Evolutionary conservation across 2,329 filamentous ascomycete genomes (phyloP).

Genomic region (Colletotrichum limetticola): DNA sequence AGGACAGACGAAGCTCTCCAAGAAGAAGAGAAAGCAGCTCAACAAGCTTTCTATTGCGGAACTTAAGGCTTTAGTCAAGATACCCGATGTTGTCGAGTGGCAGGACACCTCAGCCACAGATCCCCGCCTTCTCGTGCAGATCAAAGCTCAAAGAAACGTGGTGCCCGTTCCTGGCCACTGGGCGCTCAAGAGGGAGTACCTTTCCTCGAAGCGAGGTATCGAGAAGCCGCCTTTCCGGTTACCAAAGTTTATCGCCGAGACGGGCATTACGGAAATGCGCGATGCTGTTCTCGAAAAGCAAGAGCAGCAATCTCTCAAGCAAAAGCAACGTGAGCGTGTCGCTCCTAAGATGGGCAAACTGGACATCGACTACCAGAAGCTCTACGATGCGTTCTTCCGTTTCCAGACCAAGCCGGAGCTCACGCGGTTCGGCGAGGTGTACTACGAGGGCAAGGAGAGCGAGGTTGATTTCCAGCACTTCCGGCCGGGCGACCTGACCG

Average conservation of each 20-base stretch:
- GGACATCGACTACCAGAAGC: conserved; percentile 97
- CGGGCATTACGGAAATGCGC: conserved; percentile 97
- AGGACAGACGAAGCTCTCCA: conserved; percentile 79
- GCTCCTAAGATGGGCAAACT: conserved; percentile 96
- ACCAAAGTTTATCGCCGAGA: conserved; percentile 97
- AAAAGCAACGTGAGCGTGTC: conserved; percentile 94
- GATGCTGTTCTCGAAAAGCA: conserved; percentile 97
- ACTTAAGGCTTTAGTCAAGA: conserved; percentile 89
- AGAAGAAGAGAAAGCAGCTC: conserved; percentile 92
- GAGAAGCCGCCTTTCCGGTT: conserved; percentile 94
- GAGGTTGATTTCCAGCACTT: conserved; percentile 94
- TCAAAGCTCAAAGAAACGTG: conserved; percentile 95
- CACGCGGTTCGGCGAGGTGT: conserved; percentile 97
- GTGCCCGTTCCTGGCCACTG: conserved; percentile 95
- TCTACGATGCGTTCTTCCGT: conserved; percentile 98
- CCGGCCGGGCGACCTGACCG: conserved; percentile 88
- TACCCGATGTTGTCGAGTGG: conserved; percentile 97
- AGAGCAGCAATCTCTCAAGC: conserved; percentile 89
- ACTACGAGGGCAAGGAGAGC: conserved; percentile 98
- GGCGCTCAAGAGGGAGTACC: conserved; percentile 95
- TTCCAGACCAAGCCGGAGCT: conserved; percentile 96
- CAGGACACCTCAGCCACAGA: conserved; percentile 93
- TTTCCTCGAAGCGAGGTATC: conserved; percentile 96
- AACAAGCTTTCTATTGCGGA: conserved; percentile 95
- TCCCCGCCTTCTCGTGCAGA: conserved; percentile 87